A percentile compares a stretch with the other conserved stretches of the same genome.
Conservation (phyloP, 345 rosid genomes). For the Geranium rotundifolium region DNA sequence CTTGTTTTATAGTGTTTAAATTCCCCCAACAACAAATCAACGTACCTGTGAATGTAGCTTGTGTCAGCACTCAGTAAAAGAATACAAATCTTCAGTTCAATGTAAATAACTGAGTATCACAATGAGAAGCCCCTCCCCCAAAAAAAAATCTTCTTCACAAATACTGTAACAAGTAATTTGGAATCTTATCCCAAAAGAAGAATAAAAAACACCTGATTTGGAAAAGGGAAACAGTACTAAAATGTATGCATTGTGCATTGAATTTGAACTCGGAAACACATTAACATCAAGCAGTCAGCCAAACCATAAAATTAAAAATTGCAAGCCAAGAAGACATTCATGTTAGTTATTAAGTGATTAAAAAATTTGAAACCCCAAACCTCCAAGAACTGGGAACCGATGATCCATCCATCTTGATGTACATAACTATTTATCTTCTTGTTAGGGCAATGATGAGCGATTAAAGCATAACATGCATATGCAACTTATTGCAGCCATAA, state of each 20-base stretch:
- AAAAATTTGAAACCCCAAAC: no score
- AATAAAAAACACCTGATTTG: neutral
- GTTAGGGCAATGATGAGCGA: neutral
- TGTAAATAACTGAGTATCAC: neutral
- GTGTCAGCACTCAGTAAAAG: conserved; percentile 1
- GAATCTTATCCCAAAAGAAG: neutral
- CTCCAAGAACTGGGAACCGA: neutral
- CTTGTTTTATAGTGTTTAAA: conserved; percentile 88
- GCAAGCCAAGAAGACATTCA: neutral
- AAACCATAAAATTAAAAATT: neutral
- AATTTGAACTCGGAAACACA: no score
- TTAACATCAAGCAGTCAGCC: neutral
- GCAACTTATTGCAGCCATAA: neutral
- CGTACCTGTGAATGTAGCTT: conserved; percentile 45
- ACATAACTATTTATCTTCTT: neutral
- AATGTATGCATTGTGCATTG: neutral
- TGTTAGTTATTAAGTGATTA: no score
- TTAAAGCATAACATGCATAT: neutral
- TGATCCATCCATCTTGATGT: neutral
- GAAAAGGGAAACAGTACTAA: neutral
- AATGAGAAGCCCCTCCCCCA: neutral
- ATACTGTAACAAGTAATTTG: neutral
- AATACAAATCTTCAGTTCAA: neutral
- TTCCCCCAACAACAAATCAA: conserved; percentile 91
- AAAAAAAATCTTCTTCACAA: neutral